These are phyloP conservation scores for Helianthus tuberosus DNA, from an alignment of 129 eudicot species.

Conservation along the genomic window DNA sequence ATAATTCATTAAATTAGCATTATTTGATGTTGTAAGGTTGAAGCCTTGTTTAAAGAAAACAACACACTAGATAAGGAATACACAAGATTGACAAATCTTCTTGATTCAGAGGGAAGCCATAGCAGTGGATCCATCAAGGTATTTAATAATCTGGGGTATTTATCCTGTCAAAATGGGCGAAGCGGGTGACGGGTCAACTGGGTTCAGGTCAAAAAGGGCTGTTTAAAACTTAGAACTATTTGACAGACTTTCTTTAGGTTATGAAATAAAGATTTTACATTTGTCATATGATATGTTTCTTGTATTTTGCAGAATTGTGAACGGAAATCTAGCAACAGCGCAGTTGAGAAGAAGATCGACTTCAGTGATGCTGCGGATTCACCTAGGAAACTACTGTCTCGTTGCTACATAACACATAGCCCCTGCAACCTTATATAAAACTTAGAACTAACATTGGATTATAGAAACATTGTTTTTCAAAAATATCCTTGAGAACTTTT, in stretches of 20 bases:
- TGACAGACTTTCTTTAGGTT: not conserved
- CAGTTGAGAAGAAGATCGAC: conserved; percentile 57
- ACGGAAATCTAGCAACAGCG: conserved; percentile 56
- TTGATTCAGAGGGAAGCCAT: conserved; percentile 50
- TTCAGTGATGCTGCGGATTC: conserved; percentile 36
- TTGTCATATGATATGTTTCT: not conserved
- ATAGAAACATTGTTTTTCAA: conserved; percentile 12
- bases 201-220: not conserved
- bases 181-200: not conserved
- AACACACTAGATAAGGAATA: conserved; percentile 50
- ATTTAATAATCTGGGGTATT: conserved; percentile 3
- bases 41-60: conserved; percentile 50
- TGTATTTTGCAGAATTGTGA: conserved; percentile 45
- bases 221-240: no score
- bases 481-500: not conserved
- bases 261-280: not conserved
- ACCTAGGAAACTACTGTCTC: conserved; percentile 50
- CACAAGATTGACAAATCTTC: conserved; percentile 40
- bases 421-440: not conserved
- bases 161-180: not conserved
- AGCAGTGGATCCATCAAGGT: conserved; percentile 63
- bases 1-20: not conserved
- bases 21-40: conserved; percentile 44
- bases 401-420: conserved; percentile 38
- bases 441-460: conserved; percentile 11